Percentiles rank a stretch among this genome's conserved stretches.
These are phyloP conservation scores for Viridothelium virens DNA, from an alignment of 495 filamentous ascomycete species.

Conservation along the genomic window DNA sequence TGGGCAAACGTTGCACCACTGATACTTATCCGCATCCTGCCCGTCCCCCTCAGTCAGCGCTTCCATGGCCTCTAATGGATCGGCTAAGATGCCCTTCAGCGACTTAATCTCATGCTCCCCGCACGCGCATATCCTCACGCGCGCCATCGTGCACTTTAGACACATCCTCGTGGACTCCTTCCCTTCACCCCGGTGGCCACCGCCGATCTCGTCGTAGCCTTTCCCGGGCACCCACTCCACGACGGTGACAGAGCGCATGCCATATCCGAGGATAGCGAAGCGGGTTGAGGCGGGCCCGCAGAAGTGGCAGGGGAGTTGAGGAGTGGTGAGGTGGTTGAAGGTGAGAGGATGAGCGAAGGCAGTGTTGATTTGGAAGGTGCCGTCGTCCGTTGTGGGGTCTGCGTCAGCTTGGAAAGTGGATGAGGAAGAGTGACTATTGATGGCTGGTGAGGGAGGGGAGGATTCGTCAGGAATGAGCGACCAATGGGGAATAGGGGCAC, in stretches of 20 bases:
- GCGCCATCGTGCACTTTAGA: conserved; percentile 32
- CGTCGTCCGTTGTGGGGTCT: neutral
- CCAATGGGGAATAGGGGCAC: neutral
- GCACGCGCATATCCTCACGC: conserved; percentile 34
- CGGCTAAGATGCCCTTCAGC: too few species aligned
- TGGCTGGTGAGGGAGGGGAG: neutral
- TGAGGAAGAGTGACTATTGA: neutral
- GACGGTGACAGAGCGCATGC: conserved; percentile 28
- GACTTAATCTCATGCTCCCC: conserved; percentile 27
- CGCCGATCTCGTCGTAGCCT: conserved; percentile 31
- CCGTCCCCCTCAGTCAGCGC: neutral
- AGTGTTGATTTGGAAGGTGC: conserved; percentile 28
- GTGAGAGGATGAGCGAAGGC: conserved; percentile 37
- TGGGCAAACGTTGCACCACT: conserved; percentile 42
- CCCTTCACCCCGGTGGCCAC: conserved; percentile 32
- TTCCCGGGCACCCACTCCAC: conserved; percentile 27
- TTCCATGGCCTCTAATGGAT: too few species aligned
- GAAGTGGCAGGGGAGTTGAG: conserved; percentile 36
- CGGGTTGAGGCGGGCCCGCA: conserved; percentile 22
- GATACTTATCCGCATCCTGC: conserved; percentile 8
- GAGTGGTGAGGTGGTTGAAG: conserved; percentile 31
- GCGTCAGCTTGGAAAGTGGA: neutral
- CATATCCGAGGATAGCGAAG: conserved; percentile 35
- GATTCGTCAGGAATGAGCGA: neutral
- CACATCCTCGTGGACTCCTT: conserved; percentile 37